A percentile compares a stretch with the other conserved stretches of the same genome.
Conservation (phyloP, 495 filamentous ascomycete genomes). For the Penicillium lividum region DNA sequence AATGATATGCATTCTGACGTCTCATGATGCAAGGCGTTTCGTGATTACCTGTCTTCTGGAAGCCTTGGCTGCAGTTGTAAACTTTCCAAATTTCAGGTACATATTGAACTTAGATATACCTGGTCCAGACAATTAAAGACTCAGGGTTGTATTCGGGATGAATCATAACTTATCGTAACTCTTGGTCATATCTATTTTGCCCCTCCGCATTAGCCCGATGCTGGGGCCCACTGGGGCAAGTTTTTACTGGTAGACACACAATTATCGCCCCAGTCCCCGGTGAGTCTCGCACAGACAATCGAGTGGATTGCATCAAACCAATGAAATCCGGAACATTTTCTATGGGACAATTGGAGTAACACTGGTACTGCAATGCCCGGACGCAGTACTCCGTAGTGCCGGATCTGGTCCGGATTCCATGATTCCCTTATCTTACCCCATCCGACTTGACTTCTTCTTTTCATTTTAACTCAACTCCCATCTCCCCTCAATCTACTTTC, state of each 20-base stretch:
- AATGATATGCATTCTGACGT: not conserved
- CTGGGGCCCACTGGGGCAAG: too few relatives aligned
- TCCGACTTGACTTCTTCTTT: not conserved
- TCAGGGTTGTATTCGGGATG: not conserved
- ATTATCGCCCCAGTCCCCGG: too few relatives aligned
- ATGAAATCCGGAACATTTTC: not conserved
- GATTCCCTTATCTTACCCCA: conserved; percentile 8
- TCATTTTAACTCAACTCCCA: conserved; percentile 2
- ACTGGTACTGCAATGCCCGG: not conserved
- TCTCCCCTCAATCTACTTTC: not conserved
- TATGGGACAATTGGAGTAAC: not conserved
- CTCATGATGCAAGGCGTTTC: conserved; percentile 2
- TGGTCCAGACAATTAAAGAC: not conserved
- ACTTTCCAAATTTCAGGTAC: conserved; percentile 1
- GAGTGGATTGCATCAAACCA: not conserved
- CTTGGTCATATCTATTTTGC: too few relatives aligned
- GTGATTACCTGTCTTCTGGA: conserved; percentile 19
- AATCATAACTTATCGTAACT: too few relatives aligned
- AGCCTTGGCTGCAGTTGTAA: conserved; percentile 26
- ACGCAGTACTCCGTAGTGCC: not conserved
- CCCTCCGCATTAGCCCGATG: too few relatives aligned
- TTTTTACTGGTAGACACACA: too few relatives aligned
- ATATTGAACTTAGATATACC: not conserved
- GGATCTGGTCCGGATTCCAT: conserved; percentile 3
- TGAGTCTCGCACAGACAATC: conserved; percentile 22